phyloP scores from a whole-genome alignment of 257 asterid species.

The Plantago major region DNA sequence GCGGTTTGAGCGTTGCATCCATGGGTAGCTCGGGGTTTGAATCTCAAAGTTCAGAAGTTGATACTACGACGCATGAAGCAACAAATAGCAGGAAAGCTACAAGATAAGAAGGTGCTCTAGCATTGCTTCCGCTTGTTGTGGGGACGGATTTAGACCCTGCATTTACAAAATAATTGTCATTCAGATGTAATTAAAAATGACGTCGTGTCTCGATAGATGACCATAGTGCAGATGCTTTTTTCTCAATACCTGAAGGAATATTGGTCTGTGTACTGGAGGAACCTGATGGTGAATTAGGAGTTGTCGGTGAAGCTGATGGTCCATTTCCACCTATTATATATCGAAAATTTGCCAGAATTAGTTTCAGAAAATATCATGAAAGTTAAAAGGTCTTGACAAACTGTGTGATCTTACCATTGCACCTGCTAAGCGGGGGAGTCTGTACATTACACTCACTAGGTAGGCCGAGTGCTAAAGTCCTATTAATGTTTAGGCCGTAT shows the following conservation, averaged over 20 bases:
- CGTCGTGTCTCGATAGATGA: too few species aligned
- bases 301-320: slow-evolving; percentile 32
- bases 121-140: slow-evolving; percentile 27
- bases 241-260: slow-evolving; percentile 28
- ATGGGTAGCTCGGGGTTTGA: not conserved
- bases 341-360: too few species aligned
- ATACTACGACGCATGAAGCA: slow-evolving; percentile 26
- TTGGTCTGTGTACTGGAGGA: slow-evolving; percentile 19
- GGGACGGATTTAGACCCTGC: slow-evolving; percentile 47
- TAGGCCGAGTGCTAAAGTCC: slow-evolving; percentile 44
- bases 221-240: not conserved
- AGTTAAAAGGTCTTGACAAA: too few species aligned
- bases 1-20: not conserved
- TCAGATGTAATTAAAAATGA: not conserved
- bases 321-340: slow-evolving; percentile 1
- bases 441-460: slow-evolving; percentile 48
- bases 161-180: not conserved
- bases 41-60: slow-evolving; percentile 23
- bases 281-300: slow-evolving; percentile 30
- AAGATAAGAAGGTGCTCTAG: slow-evolving; percentile 15
- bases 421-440: slow-evolving; percentile 46
- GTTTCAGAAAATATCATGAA: too few species aligned
- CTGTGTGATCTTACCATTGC: slow-evolving; percentile 32
- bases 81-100: slow-evolving; percentile 24
- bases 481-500: slow-evolving; percentile 41